Percentiles rank a stretch among this genome's conserved stretches.
phyloP scores from a whole-genome alignment of 371 early-diverging fungal species.

The Mortierella sp. region DNA sequence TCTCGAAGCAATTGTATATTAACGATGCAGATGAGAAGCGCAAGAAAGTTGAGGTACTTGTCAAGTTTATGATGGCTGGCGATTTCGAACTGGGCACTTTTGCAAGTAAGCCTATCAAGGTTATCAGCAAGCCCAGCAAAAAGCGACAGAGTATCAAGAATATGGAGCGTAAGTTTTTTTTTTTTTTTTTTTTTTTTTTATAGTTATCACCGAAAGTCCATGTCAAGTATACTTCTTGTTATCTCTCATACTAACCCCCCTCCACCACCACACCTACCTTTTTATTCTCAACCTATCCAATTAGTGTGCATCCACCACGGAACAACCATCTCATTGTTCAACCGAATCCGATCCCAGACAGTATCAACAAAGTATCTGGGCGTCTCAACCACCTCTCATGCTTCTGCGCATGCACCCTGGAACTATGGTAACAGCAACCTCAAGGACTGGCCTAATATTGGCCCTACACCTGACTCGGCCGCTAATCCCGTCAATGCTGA shows the following conservation, averaged over 20 bases:
- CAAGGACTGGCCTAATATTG: slow-evolving; percentile 48
- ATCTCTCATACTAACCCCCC: neutral
- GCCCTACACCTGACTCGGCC: slow-evolving; percentile 33
- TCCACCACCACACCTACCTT: neutral
- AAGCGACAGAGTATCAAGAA: slow-evolving; percentile 88
- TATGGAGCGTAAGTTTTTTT: slow-evolving; percentile 69
- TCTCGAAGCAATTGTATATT: slow-evolving; percentile 85
- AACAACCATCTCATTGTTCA: slow-evolving; percentile 83
- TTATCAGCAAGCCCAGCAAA: slow-evolving; percentile 90
- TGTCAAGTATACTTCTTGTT: neutral
- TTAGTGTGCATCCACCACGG: slow-evolving; percentile 88
- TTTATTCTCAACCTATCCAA: neutral
- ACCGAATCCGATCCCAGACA: slow-evolving; percentile 87
- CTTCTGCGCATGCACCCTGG: slow-evolving; percentile 54
- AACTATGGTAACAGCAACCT: slow-evolving; percentile 53
- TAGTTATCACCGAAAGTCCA: slow-evolving; percentile 8
- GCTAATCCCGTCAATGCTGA: slow-evolving; percentile 61
- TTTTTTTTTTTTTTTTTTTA: neutral
- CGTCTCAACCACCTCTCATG: slow-evolving; percentile 62
- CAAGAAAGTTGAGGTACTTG: slow-evolving; percentile 78
- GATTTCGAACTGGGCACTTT: slow-evolving; percentile 73
- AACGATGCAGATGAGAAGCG: slow-evolving; percentile 87
- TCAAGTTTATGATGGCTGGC: slow-evolving; percentile 73
- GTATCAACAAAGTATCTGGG: slow-evolving; percentile 89
- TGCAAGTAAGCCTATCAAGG: slow-evolving; percentile 81